phyloP scores from a whole-genome alignment of 176 grass and related monocot genomes.

The Pontederia paniculata region DNA sequence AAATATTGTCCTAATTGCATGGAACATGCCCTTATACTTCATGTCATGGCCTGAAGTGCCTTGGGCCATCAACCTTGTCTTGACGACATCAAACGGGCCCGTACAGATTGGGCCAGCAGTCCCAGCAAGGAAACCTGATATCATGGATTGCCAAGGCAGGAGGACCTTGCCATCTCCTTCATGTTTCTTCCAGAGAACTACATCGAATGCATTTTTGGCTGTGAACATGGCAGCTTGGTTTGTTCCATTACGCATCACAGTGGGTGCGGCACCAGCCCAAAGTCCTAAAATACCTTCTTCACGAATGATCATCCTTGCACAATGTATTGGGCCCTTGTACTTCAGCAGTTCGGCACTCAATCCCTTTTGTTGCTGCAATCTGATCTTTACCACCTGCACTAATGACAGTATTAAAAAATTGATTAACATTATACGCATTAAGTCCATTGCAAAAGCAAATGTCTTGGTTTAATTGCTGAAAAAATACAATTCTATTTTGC shows the following conservation, averaged over 20 bases:
- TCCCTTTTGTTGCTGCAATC: conserved; percentile 12
- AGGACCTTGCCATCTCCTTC: conserved; percentile 74
- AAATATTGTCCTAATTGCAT: conserved; percentile 70
- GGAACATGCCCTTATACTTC: conserved; percentile 75
- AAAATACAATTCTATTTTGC: neutral
- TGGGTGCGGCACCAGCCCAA: conserved; percentile 13
- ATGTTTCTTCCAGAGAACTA: conserved; percentile 87
- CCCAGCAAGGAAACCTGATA: conserved; percentile 92
- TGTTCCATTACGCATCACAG: conserved; percentile 73
- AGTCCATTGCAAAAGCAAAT: neutral
- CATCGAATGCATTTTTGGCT: conserved; percentile 79
- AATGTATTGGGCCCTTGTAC: conserved; percentile 13
- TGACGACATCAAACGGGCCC: conserved; percentile 83
- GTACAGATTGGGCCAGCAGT: conserved; percentile 90
- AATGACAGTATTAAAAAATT: neutral
- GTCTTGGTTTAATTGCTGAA: neutral
- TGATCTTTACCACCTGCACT: conserved; percentile 15
- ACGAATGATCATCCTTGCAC: conserved; percentile 10
- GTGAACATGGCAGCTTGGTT: conserved; percentile 98
- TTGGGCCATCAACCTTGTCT: conserved; percentile 93
- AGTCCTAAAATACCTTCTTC: conserved; percentile 18
- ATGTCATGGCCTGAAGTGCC: conserved; percentile 41
- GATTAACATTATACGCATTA: neutral
- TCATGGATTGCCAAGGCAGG: conserved; percentile 91
- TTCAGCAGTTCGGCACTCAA: conserved; percentile 9